These are phyloP conservation scores for Salvia rosmarinus DNA, from an alignment of 257 asterid species.

Conservation along the genomic window DNA sequence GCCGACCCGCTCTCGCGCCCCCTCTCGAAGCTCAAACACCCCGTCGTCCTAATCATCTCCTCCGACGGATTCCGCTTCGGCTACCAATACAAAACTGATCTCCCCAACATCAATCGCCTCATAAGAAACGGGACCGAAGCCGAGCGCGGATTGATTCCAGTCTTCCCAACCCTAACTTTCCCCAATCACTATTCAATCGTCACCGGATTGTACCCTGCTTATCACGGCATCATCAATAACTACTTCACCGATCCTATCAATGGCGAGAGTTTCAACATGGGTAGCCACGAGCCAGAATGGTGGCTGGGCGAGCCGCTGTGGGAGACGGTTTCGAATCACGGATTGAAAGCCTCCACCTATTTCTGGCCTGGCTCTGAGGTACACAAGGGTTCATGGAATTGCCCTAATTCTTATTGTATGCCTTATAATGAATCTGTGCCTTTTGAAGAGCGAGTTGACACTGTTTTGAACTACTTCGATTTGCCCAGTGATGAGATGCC, in stretches of 20 bases:
- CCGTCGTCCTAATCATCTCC: slow-evolving; percentile 65
- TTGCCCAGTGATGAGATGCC: slow-evolving; percentile 60
- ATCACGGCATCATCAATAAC: slow-evolving; percentile 71
- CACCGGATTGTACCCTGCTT: slow-evolving; percentile 76
- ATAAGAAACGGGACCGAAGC: slow-evolving; percentile 69
- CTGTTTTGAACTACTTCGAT: slow-evolving; percentile 66
- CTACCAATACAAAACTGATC: slow-evolving; percentile 64
- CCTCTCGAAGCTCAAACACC: slow-evolving; percentile 53
- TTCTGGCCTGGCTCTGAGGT: slow-evolving; percentile 91
- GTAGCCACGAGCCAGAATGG: slow-evolving; percentile 68
- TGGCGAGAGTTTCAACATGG: slow-evolving; percentile 58
- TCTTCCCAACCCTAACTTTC: slow-evolving; percentile 71
- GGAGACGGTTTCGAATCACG: slow-evolving; percentile 67
- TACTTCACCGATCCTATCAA: slow-evolving; percentile 56
- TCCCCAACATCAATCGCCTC: slow-evolving; percentile 56
- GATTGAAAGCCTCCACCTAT: slow-evolving; percentile 67
- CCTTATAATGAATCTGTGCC: slow-evolving; percentile 64
- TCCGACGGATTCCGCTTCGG: slow-evolving; percentile 79
- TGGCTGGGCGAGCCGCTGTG: slow-evolving; percentile 87
- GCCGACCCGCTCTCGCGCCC: slow-evolving; percentile 41
- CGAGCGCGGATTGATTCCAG: slow-evolving; percentile 64
- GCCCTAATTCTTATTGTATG: slow-evolving; percentile 51
- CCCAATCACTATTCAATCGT: slow-evolving; percentile 80
- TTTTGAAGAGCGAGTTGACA: slow-evolving; percentile 68
- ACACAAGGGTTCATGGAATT: slow-evolving; percentile 60